Evolutionary conservation across 129 eudicot genomes (phyloP), one percentile per base, ranked within the genome.

Genomic region (Heracleum sosnowskyi): DNA sequence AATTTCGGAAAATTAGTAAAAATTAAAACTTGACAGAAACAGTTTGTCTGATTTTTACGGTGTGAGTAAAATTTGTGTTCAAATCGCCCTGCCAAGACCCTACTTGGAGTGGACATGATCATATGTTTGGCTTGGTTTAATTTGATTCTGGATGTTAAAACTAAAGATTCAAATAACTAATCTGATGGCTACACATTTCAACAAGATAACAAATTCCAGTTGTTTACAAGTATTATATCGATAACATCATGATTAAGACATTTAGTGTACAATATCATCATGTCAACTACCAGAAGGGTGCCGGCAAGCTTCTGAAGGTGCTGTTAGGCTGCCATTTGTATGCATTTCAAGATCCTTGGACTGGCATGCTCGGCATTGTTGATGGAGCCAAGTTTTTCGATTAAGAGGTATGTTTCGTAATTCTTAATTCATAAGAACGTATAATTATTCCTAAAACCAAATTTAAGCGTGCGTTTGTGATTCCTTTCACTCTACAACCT

Each of bases 221-320:
- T 55, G 31, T 55, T 55, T 1, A 12, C 20, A 63, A 63, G 16
- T 63, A 11, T 29, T 51, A 82, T 80, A 66, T 24, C 78, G 77
- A 77, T 31, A 68, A 49, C 40, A 47, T 82, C 51, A 79, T 64
- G 28, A 79, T 51, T 76, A 57, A 82, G 46, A 76, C 3, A 70
- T 79, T 46, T 73, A 26, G 10, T 28, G 4, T 72, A 72, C 28
- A 4, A 72, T 57, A 79, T 60, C 0, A 42, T 55, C 28, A 73
- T n/a, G 26, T 74, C 73, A 79, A 42, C 82, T 5, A 17, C 39
- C 39, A 69, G 1, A 13, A 66, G 45, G 69, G 40, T 71, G 89
- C 91, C 91, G 92, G 87, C 88, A 83, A 83, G 35, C 73, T 44
- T 80, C 86, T 86, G 74, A 4, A 85, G 76, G 85, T 81, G 84